A percentile compares a stretch with the other conserved stretches of the same genome.
phyloP scores from a whole-genome alignment of 768 basidiomycete genomes.

The Podaxis pistillaris region DNA sequence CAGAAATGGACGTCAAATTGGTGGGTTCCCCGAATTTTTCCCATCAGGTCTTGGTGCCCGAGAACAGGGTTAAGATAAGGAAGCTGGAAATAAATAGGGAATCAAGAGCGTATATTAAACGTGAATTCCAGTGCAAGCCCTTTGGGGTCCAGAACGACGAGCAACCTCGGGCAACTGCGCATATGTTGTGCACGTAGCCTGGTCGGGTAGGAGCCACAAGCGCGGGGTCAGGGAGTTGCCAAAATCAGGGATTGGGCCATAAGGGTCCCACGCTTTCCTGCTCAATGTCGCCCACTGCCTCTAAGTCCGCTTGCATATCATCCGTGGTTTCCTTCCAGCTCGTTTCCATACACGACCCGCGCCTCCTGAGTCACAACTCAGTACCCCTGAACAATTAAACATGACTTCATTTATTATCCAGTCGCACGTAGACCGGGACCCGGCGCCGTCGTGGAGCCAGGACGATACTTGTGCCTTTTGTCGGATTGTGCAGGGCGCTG shows the following conservation, averaged over 20 bases:
- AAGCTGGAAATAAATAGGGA: too few relatives aligned
- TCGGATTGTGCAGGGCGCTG: conserved; percentile 52
- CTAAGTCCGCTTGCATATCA: neutral
- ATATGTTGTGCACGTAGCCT: too few relatives aligned
- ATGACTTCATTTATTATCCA: conserved; percentile 80
- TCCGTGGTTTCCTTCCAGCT: neutral
- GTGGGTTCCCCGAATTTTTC: too few relatives aligned
- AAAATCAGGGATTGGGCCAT: neutral
- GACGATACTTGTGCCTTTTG: conserved; percentile 62
- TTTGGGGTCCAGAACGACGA: too few relatives aligned
- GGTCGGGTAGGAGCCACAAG: neutral
- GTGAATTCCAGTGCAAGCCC: too few relatives aligned
- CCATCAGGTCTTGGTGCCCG: too few relatives aligned
- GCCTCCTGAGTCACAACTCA: neutral
- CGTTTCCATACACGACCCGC: neutral
- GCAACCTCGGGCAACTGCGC: too few relatives aligned
- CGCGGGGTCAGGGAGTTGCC: neutral
- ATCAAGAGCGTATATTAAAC: too few relatives aligned
- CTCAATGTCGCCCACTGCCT: neutral
- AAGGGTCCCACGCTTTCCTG: neutral
- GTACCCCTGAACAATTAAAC: neutral
- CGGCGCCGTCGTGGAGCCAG: conserved; percentile 47
- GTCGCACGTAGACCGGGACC: conserved; percentile 48
- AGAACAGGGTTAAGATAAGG: too few relatives aligned
- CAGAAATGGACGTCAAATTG: too few relatives aligned